phyloP scores from a whole-genome alignment of 2,329 filamentous ascomycete species.

The Fusarium kyushuense region DNA sequence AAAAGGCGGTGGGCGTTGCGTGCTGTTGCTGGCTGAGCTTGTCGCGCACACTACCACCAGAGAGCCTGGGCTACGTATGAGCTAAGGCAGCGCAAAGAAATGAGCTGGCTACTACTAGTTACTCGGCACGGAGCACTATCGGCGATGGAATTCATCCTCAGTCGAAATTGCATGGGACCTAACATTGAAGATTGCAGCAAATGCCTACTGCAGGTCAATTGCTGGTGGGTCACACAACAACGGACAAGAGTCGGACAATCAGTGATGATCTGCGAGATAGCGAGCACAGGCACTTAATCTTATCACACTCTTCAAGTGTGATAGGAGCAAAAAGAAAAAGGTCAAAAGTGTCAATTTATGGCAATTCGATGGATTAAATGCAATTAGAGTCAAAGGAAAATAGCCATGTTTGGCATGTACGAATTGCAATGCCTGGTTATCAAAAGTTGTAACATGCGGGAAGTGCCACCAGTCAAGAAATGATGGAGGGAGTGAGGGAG shows the following conservation, averaged over 20 bases:
- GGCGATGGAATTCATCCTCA: constrained; percentile 21
- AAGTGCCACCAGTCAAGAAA: constrained; percentile 4
- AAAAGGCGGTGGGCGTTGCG: constrained; percentile 41
- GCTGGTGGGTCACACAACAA: constrained; percentile 33
- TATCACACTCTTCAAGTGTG: neutral
- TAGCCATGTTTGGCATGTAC: constrained; percentile 9
- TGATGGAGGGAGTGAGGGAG: constrained; percentile 16
- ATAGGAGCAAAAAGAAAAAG: neutral
- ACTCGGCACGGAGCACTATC: constrained; percentile 35
- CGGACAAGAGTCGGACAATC: constrained; percentile 8
- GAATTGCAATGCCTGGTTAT: neutral
- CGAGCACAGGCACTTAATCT: constrained; percentile 23
- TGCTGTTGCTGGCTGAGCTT: constrained; percentile 9
- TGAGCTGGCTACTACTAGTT: constrained; percentile 21
- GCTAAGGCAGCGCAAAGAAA: constrained; percentile 21
- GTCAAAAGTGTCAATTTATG: neutral
- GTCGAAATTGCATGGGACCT: constrained; percentile 42
- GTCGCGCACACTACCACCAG: constrained; percentile 24
- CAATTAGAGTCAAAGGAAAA: constrained; percentile 19
- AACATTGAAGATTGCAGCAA: constrained; percentile 29
- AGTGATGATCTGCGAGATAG: constrained; percentile 40
- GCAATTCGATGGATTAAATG: constrained; percentile 11
- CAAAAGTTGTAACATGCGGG: constrained; percentile 20
- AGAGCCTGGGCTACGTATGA: constrained; percentile 14
- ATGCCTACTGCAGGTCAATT: constrained; percentile 34